Base-by-base conservation (phyloP, 2,329 filamentous ascomycete genomes). In the Cordyceps farinosa region DNA sequence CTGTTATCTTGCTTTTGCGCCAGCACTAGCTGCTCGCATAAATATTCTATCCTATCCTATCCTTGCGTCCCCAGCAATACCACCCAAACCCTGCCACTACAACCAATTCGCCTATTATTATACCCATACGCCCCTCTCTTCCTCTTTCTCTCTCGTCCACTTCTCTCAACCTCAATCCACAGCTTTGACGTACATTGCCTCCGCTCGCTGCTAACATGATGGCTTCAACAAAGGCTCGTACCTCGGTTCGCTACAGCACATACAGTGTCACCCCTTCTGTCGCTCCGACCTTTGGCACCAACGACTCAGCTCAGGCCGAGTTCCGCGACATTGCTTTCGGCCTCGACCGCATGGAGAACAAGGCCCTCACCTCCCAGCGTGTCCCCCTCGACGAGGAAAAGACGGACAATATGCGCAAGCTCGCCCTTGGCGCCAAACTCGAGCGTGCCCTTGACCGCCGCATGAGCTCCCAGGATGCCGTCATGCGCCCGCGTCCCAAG, bases 311-410 rank as follows among this genome's bases (percentile, higher is more conserved):
- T 54, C 78, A 80, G 55, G 81, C 82, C 69, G 84, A 86, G 74
- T 85, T 87, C 69, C 78, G 78, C 75, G 86, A 90, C 69, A 92
- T 95, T 75, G 89, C 90, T 70, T 86, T 88, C 65, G 89, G 90
- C 65, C 86, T 97, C 67, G 88, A 92, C 71, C 90, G 92, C 72
- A 90, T 97, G 79, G 91, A 96, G 77, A 95, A 96, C 82, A 92
- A 91, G 78, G 90, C 90, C 55, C 87, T 97, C 34, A 80, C 86
- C 69, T 86, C 89, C 70, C 93, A 97, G 80, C 89, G 93, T 69
- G 93, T 93, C 72, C 81, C 86, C 60, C 85, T 91, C 66, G 38
- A 27, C 52, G 58, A 64, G 40, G 63, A 88, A 44, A 64, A 64
- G 63, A 62, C 63, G 30, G 63, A 64, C 40, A 64, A 64, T 38